phyloP scores from a whole-genome alignment of 108 stramenopile genomes.

The Cyclotella cryptica region DNA sequence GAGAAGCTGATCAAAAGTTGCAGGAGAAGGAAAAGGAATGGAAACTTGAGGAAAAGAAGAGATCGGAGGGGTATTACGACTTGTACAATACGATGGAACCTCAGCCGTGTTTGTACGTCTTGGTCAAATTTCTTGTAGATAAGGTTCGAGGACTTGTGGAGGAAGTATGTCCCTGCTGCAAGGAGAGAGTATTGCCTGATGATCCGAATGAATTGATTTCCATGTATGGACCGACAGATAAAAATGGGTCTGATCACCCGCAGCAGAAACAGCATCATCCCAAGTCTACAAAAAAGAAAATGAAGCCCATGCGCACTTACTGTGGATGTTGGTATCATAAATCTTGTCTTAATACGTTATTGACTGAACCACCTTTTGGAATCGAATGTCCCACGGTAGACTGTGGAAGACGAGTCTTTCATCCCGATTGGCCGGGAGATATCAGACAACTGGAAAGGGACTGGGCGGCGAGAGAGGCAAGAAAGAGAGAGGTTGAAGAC shows the following conservation, averaged over 20 bases:
- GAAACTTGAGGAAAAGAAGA: constrained; percentile 50
- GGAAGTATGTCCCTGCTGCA: constrained; percentile 50
- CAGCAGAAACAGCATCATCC: constrained; percentile 11
- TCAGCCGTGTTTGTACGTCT: constrained; percentile 51
- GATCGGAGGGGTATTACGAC: constrained; percentile 51
- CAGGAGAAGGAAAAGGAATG: constrained; percentile 49
- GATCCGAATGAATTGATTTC: constrained; percentile 39
- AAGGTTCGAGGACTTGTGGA: constrained; percentile 32
- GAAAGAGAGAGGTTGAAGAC: constrained; percentile 58
- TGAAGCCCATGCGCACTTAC: constrained; percentile 49
- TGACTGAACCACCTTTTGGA: constrained; percentile 64
- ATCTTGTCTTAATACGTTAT: constrained; percentile 49
- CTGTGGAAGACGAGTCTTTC: constrained; percentile 51
- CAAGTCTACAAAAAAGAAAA: constrained; percentile 35
- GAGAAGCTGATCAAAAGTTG: constrained; percentile 24
- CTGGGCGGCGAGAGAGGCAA: constrained; percentile 53
- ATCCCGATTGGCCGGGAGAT: constrained; percentile 61
- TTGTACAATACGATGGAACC: constrained; percentile 45
- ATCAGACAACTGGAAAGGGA: constrained; percentile 50
- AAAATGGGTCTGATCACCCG: constrained; percentile 25
- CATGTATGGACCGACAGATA: constrained; percentile 25
- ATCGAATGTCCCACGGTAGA: constrained; percentile 37
- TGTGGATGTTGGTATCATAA: constrained; percentile 64
- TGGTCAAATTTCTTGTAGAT: constrained; percentile 49
- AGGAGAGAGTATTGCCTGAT: constrained; percentile 36